Base-by-base conservation (phyloP, 441 rosid species). In the Eruca vesicaria region DNA sequence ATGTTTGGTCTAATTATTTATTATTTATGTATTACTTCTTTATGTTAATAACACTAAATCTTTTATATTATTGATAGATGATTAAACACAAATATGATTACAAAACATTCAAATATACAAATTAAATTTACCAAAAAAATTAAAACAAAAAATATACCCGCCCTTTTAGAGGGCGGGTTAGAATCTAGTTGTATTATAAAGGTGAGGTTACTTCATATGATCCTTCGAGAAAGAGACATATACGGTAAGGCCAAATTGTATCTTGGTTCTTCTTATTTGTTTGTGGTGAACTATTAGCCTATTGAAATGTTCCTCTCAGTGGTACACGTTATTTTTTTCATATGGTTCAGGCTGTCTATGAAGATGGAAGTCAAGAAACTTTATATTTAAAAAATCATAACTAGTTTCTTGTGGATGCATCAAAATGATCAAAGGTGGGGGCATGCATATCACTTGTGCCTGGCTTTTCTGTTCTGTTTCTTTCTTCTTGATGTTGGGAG, bases 321-420 rank as follows among this genome's bases (percentile, higher is more conserved):
- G 60, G 1, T 36, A 21, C 35, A 59, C 14, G 3, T 15, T n/a
- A n/a, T n/a, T 7, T 67, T 0, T 41, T 59, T 32, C 28, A 41
- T 57, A 55, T 65, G 14, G 19, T 41, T 10, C 78, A 88, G 98
- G 86, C 92, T 69, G 3, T 43, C 8, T 92, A 94, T 75, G 61
- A 29, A 28, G 99, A 92, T 61, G 96, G 98, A 8, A 97, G 89
- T 16, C 60, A 36, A 77, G 99, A 92, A 75, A 66, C 23, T 16
- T 81, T 90, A 63, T 63, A 76, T 82, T 86, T 92, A 61, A 83
- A 76, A 72, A 82, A 19, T 69, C 64, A 95, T 79, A 88, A 58
- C 72, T 90, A 91, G 45, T 76, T 73, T 76, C 20, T 83, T n/a
- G 73, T 89, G 62, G 78, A 79, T 41, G 59, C 58, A 43, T 19